Base-by-base conservation (phyloP, 805 yeast genomes). In the Blastobotrys attinorum region DNA sequence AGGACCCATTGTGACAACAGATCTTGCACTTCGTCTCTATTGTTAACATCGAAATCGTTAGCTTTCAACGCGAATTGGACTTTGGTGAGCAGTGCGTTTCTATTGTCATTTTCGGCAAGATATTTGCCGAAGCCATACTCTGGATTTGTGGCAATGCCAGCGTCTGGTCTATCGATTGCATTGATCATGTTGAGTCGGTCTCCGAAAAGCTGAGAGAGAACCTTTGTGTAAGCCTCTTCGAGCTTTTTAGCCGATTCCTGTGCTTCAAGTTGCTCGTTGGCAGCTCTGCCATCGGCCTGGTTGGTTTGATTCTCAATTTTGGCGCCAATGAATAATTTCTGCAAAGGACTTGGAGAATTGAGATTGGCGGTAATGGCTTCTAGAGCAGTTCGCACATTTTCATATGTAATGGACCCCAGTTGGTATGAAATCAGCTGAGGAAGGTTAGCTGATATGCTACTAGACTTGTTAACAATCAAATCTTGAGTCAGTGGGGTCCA, bases 71-170 rank as follows among this genome's bases (percentile, higher is more conserved):
- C 66, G 18, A 62, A 56, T 48, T 70, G 66, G 6, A 79, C 76
- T 40, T 70, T 57, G 7, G 62, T 56, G 13, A 74, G 53, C 50
- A 81, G 68, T 22, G 65, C 62, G 22, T 61, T 56, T 43, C 75
- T 73, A 49, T 73, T 71, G 52, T 77, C 77, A 53, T 76, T 73
- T 31, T 66, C 65, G 41, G 73, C 75, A 53, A 88, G 63, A 59
- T 71, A 87, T 22, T 76, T 66, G 62, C 97, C 97, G 53, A 75
- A 85, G 6, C 96, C 96, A 58, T 69, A 89, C 64, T 88, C 97
- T 20, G 97, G 97, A 41, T 78, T 75, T 16, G 77, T 57, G 27
- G 65, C 63, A 23, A 58, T 57, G 3, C 76, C 75, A 36, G 70
- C 66, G 39, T 58, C 53, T 17, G 60, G 55, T 29, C 66, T 64